phyloP scores from a whole-genome alignment of 2,329 filamentous ascomycete genomes.

The Coniochaeta sp. region DNA sequence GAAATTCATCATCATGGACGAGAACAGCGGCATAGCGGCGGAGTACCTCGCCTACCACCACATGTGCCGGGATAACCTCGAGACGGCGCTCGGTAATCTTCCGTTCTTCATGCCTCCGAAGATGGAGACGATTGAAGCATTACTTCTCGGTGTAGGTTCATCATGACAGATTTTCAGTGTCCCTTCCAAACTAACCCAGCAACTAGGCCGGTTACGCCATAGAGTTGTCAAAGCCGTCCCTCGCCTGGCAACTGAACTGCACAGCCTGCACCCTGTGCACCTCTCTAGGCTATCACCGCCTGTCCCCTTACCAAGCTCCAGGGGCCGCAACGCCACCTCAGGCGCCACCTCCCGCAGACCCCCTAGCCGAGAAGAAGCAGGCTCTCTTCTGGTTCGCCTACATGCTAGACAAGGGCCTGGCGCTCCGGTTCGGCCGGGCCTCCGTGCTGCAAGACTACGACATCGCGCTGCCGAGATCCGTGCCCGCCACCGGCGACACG shows the following conservation, averaged over 20 bases:
- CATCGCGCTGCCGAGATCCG: constrained; percentile 32
- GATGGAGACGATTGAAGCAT: constrained; percentile 46
- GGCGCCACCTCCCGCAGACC: constrained; percentile 8
- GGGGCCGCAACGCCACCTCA: constrained; percentile 10
- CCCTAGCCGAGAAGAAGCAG: constrained; percentile 23
- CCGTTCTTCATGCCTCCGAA: constrained; percentile 49
- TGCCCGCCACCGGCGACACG: constrained; percentile 4
- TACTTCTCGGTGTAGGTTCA: constrained; percentile 47
- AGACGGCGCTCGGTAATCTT: constrained; percentile 41
- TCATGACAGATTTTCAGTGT: neutral
- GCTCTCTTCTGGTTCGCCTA: constrained; percentile 45
- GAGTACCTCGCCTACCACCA: constrained; percentile 26
- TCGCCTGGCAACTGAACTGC: constrained; percentile 57
- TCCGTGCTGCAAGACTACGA: constrained; percentile 51
- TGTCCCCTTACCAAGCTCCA: constrained; percentile 17
- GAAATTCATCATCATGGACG: constrained; percentile 28
- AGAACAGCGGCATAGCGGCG: constrained; percentile 14
- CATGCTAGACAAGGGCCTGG: constrained; percentile 49
- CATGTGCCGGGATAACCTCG: constrained; percentile 39
- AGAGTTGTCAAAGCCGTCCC: constrained; percentile 52
- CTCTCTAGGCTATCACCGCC: constrained; percentile 53
- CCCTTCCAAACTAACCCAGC: neutral
- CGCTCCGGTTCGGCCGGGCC: constrained; percentile 50
- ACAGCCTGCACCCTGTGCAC: constrained; percentile 54
- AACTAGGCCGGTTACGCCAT: constrained; percentile 51